These are phyloP conservation scores for Houttuynia cordata DNA, from an alignment of 164 flowering plant genomes.

Conservation along the genomic window DNA sequence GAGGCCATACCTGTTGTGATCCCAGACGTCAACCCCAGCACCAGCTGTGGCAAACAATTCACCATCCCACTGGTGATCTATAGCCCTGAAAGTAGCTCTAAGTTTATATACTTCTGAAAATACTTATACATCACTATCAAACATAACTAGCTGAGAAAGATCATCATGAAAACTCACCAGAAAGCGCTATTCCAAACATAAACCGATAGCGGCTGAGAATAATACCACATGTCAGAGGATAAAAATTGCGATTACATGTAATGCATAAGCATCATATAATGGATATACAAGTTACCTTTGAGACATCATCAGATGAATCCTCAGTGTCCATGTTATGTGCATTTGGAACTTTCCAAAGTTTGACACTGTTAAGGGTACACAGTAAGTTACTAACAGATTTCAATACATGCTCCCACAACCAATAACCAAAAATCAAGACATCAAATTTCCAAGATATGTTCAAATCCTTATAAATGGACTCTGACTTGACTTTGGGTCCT, in stretches of 20 bases:
- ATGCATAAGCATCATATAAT: neutral
- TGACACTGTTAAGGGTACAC: constrained; percentile 43
- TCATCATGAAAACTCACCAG: constrained; percentile 34
- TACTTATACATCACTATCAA: too few species aligned
- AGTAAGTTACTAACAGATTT: neutral
- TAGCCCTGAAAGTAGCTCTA: constrained; percentile 39
- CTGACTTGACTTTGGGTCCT: too few species aligned
- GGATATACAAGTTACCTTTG: constrained; percentile 25
- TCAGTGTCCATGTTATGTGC: constrained; percentile 29
- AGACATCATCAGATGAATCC: constrained; percentile 24
- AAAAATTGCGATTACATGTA: neutral
- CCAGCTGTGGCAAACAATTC: constrained; percentile 90
- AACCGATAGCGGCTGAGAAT: constrained; percentile 57
- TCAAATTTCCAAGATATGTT: neutral
- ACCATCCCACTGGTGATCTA: constrained; percentile 87
- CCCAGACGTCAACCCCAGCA: constrained; percentile 93
- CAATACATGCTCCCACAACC: neutral
- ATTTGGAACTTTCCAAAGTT: constrained; percentile 80
- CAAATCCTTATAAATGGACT: too few species aligned
- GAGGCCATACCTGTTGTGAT: constrained; percentile 64
- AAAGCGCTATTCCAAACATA: constrained; percentile 75
- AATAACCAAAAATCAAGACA: neutral
- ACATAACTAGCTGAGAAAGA: neutral
- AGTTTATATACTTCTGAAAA: neutral
- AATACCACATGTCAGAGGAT: constrained; percentile 2